phyloP scores from a whole-genome alignment of 2,329 filamentous ascomycete species.

The Calonectria montana region DNA sequence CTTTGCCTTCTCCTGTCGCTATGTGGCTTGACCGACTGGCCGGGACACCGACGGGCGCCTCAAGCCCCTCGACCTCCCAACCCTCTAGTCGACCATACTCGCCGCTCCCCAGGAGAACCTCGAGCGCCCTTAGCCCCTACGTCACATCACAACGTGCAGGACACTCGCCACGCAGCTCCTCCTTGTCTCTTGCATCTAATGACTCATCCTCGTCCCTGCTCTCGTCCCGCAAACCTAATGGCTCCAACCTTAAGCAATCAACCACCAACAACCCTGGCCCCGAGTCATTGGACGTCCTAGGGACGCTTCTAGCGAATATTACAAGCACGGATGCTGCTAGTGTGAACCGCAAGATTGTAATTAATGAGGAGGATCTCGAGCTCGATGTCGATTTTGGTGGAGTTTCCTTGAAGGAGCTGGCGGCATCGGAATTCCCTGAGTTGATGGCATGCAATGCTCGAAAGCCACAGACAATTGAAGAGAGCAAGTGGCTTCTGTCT shows the following conservation, averaged over 20 bases:
- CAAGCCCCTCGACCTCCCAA: conserved; percentile 68
- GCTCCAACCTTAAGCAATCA: conserved; percentile 73
- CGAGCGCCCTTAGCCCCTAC: conserved; percentile 76
- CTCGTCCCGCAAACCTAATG: conserved; percentile 72
- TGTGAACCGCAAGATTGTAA: conserved; percentile 32
- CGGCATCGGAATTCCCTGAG: conserved; percentile 48
- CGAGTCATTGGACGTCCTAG: conserved; percentile 79
- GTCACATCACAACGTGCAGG: conserved; percentile 75
- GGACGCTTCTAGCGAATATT: conserved; percentile 53
- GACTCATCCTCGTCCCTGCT: conserved; percentile 83
- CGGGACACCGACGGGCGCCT: conserved; percentile 70
- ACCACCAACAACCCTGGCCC: conserved; percentile 63
- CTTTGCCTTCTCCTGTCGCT: conserved; percentile 39
- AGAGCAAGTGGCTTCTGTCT: conserved; percentile 67
- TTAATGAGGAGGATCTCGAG: conserved; percentile 66
- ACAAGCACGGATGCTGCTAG: conserved; percentile 26
- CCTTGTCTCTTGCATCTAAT: conserved; percentile 80
- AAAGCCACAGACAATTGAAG: conserved; percentile 73
- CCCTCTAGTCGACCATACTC: conserved; percentile 77
- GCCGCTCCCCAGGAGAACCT: conserved; percentile 74
- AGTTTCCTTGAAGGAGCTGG: conserved; percentile 80
- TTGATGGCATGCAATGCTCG: conserved; percentile 44
- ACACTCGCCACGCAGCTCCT: conserved; percentile 78
- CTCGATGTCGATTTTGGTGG: conserved; percentile 82
- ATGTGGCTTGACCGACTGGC: conserved; percentile 96